These are phyloP conservation scores for Arthrobotrys entomopaga DNA, from an alignment of 2,329 filamentous ascomycete genomes.

Conservation along the genomic window DNA sequence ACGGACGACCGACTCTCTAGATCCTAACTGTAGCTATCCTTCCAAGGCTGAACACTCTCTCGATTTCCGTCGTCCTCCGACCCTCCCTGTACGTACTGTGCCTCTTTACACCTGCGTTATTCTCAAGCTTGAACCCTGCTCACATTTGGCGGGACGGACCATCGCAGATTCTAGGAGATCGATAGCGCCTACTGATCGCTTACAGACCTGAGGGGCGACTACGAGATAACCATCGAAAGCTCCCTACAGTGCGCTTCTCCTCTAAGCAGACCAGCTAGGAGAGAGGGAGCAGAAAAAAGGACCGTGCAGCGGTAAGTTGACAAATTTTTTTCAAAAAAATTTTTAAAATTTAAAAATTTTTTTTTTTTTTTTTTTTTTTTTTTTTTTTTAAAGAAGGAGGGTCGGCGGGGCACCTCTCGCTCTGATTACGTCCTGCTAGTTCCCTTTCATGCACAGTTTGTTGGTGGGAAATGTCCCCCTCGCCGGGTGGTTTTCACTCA, in stretches of 20 bases:
- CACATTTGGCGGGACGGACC: slow-evolving; percentile 26
- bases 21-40: slow-evolving; percentile 2
- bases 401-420: slow-evolving; percentile 8
- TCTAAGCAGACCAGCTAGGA: slow-evolving; percentile 8
- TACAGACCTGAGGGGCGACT: slow-evolving; percentile 22
- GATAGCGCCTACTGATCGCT: slow-evolving; percentile 36
- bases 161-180: slow-evolving; percentile 20
- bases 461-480: slow-evolving; percentile 22
- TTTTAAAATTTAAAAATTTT: too few relatives aligned
- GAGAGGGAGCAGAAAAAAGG: slow-evolving; percentile 15
- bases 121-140: slow-evolving; percentile 9
- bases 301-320: neutral
- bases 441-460: slow-evolving; percentile 51
- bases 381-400: too few relatives aligned
- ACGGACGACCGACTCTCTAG: too few relatives aligned
- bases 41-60: slow-evolving; percentile 16
- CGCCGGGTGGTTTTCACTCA: neutral
- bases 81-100: slow-evolving; percentile 23
- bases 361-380: too few relatives aligned
- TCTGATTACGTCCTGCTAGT: slow-evolving; percentile 11
- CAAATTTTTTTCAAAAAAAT: too few relatives aligned
- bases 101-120: slow-evolving; percentile 18
- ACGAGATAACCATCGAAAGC: slow-evolving; percentile 2
- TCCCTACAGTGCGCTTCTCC: neutral
- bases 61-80: neutral